Base-by-base conservation (phyloP, 75 land plant genomes). In the Pinus albicaulis region DNA sequence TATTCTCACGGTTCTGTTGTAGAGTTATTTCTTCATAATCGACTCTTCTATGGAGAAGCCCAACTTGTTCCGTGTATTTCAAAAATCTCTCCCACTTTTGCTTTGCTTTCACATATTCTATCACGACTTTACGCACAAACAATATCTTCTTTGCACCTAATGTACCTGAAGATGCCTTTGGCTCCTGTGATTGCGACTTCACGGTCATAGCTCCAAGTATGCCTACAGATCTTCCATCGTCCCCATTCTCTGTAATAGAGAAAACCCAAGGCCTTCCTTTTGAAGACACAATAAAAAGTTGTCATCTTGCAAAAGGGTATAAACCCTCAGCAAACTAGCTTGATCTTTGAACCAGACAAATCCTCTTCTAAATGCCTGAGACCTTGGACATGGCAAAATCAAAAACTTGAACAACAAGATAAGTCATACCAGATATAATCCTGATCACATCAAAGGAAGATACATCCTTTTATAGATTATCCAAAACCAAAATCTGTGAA, bases 261-360 rank as follows among this genome's bases (percentile, higher is more conserved):
- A 20, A 34, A 62, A 62, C 65, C 65, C 65, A 62, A 26, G 65
- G 65, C 65, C 65, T 62, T 36, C 70, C 70, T 3, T 66, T 66
- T 66, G 70, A 17, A 19, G 70, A 66, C 20, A 66, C 7, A 7
- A 66, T 36, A 66, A 66, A 66, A 66, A 19, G 1, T 36, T 38
- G 2, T 66, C 70, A 13, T 36, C 22, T 20, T 66, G 70, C n/a
- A 66, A 66, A 19, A 15, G 20, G n/a, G 7, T 22, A 66, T 34
- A n/a, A 5, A 41, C 70, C 48, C 36, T 66, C 70, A 66, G 25
- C 70, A 66, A 66, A 66, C 70, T 66, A 5, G 70, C 44, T 34
- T 8, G 48, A 66, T 66, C 70, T 66, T 19, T 19, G 44, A 66
- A 66, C 70, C 70, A 66, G 19, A 66, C 70, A 66, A 66, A 66